Percentiles rank a stretch among this genome's conserved stretches.
Conservation (phyloP, 2,329 filamentous ascomycete genomes). For the Fusarium mangiferae region DNA sequence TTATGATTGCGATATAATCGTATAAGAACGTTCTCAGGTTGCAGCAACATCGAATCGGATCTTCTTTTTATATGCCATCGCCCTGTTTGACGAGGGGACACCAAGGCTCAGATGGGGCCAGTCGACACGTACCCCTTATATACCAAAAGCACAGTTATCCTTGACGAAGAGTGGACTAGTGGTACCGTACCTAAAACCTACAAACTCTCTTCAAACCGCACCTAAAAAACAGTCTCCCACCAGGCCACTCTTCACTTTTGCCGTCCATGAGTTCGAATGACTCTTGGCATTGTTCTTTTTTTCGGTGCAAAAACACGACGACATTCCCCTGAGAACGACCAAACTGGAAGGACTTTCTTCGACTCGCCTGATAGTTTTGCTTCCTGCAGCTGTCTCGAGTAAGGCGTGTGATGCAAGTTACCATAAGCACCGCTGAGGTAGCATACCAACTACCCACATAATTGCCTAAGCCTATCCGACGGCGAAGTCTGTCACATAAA, state of each 20-base stretch:
- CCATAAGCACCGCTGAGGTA: too few relatives aligned
- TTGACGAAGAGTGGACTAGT: conserved; percentile 2
- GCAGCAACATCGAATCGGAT: too few relatives aligned
- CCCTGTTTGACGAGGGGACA: neutral
- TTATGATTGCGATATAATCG: too few relatives aligned
- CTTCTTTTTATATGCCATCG: neutral
- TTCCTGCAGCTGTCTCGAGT: neutral
- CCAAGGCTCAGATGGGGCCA: neutral
- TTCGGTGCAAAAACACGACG: too few relatives aligned
- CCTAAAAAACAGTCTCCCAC: neutral
- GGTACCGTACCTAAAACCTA: neutral
- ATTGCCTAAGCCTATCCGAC: too few relatives aligned
- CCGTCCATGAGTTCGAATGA: neutral
- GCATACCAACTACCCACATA: too few relatives aligned
- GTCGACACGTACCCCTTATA: neutral
- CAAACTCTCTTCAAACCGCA: neutral
- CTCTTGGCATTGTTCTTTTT: neutral
- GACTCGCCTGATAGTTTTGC: neutral
- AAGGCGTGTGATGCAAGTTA: neutral
- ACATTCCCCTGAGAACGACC: too few relatives aligned
- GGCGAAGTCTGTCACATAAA: too few relatives aligned
- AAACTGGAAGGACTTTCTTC: neutral
- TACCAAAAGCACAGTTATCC: neutral
- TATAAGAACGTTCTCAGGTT: too few relatives aligned
- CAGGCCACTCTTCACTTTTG: neutral